These are phyloP conservation scores for Gynochthodes officinalis DNA, from an alignment of 257 asterid genomes.

Conservation along the genomic window DNA sequence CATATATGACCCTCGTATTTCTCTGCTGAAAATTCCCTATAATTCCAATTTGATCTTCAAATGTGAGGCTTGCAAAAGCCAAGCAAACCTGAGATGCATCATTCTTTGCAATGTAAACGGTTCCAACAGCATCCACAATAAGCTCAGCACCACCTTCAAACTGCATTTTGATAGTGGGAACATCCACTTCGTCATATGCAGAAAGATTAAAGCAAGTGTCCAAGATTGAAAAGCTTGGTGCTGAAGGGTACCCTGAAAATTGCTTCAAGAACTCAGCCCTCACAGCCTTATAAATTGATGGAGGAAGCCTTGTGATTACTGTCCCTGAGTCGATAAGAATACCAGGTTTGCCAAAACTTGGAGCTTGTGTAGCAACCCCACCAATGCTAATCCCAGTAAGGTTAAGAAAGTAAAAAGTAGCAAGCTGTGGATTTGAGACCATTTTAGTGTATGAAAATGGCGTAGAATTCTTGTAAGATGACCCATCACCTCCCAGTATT, in stretches of 20 bases:
- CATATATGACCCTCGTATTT: constrained; percentile 72
- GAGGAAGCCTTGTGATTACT: constrained; percentile 74
- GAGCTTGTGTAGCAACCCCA: constrained; percentile 39
- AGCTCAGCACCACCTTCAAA: constrained; percentile 69
- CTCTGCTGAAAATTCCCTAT: constrained; percentile 92
- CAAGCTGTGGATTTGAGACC: constrained; percentile 48
- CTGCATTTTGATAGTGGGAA: constrained; percentile 57
- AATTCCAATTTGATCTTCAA: constrained; percentile 69
- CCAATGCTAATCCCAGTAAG: constrained; percentile 65
- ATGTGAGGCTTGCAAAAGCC: constrained; percentile 76
- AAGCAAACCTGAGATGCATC: constrained; percentile 90
- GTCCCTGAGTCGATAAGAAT: constrained; percentile 81
- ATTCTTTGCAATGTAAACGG: constrained; percentile 56
- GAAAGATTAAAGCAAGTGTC: constrained; percentile 82
- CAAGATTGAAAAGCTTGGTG: constrained; percentile 65
- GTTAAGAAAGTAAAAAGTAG: constrained; percentile 62
- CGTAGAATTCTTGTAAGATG: constrained; percentile 50
- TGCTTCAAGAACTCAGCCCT: constrained; percentile 77
- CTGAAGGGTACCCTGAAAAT: constrained; percentile 63
- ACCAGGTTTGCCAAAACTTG: constrained; percentile 42
- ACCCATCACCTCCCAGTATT: constrained; percentile 46
- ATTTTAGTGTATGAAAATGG: constrained; percentile 63
- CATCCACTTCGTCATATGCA: constrained; percentile 54
- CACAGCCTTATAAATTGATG: constrained; percentile 55
- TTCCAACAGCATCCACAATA: constrained; percentile 65